These are phyloP conservation scores for Myochromella boudieri DNA, from an alignment of 768 basidiomycete species.

Conservation along the genomic window DNA sequence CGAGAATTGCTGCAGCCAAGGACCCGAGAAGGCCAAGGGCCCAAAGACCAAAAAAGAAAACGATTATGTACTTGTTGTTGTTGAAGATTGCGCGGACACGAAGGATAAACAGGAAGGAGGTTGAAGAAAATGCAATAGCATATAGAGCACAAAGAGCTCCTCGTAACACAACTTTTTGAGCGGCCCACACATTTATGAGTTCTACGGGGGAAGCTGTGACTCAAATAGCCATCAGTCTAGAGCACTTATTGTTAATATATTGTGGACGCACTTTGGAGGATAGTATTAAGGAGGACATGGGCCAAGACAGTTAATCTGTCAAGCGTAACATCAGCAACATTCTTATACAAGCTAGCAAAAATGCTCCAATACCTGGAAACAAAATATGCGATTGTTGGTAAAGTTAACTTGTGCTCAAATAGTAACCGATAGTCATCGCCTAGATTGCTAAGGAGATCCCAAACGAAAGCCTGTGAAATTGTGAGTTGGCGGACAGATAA, in stretches of 20 bases:
- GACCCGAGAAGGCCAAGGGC: slow-evolving; percentile 25
- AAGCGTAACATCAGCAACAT: background rate
- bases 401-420: background rate
- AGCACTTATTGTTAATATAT: too few species aligned
- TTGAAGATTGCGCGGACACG: slow-evolving; percentile 11
- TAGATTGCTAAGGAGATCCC: slow-evolving; percentile 4
- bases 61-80: slow-evolving; percentile 22
- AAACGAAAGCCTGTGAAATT: slow-evolving; percentile 5
- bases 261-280: background rate
- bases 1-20: slow-evolving; percentile 24
- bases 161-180: background rate
- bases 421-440: slow-evolving; percentile 2
- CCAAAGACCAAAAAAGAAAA: slow-evolving; percentile 29
- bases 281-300: background rate
- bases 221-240: too few species aligned
- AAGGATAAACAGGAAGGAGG: background rate
- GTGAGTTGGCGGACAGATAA: too few species aligned
- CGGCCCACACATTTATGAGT: too few species aligned
- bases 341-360: too few species aligned
- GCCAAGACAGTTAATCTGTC: slow-evolving; percentile 2
- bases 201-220: too few species aligned
- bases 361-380: slow-evolving; percentile 8
- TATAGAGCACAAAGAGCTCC: background rate
- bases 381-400: slow-evolving; percentile 7
- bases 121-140: background rate